Evolutionary conservation across 2,329 filamentous ascomycete genomes (phyloP).

Genomic region (Aureobasidium melanogenum): DNA sequence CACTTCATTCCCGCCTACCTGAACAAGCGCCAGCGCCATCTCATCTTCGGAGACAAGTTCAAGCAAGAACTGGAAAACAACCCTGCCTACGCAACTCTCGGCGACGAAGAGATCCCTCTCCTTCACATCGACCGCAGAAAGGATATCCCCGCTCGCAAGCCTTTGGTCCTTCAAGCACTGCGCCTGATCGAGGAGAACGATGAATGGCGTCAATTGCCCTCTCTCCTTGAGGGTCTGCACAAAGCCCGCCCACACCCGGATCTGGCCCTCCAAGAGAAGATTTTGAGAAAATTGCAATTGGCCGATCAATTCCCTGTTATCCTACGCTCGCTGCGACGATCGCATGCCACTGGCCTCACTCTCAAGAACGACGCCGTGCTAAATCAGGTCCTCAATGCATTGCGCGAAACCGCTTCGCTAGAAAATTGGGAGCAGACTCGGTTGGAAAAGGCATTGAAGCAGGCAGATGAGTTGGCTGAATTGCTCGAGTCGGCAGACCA

Average conservation of each 20-base stretch:
- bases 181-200: conserved; percentile 21
- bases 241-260: conserved; percentile 17
- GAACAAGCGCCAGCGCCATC: conserved; percentile 29
- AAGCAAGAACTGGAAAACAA: conserved; percentile 34
- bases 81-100: conserved; percentile 34
- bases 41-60: conserved; percentile 35
- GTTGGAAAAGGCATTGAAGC: conserved; percentile 29
- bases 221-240: conserved; percentile 25
- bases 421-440: conserved; percentile 29
- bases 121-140: conserved; percentile 24
- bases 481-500: conserved; percentile 35
- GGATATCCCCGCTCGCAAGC: conserved; percentile 23
- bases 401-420: conserved; percentile 27
- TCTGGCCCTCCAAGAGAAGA: conserved; percentile 22
- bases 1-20: conserved; percentile 39
- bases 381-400: conserved; percentile 25
- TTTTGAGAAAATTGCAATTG: conserved; percentile 24
- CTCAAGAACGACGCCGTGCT: conserved; percentile 25
- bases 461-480: conserved; percentile 31
- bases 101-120: conserved; percentile 30
- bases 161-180: conserved; percentile 23
- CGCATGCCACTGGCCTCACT: conserved; percentile 26
- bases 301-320: conserved; percentile 24
- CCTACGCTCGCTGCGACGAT: conserved; percentile 24
- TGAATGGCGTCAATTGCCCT: conserved; percentile 29